These are phyloP conservation scores for Wallacemonas sp. DNA, from an alignment of 208 protist species.

Conservation along the genomic window DNA sequence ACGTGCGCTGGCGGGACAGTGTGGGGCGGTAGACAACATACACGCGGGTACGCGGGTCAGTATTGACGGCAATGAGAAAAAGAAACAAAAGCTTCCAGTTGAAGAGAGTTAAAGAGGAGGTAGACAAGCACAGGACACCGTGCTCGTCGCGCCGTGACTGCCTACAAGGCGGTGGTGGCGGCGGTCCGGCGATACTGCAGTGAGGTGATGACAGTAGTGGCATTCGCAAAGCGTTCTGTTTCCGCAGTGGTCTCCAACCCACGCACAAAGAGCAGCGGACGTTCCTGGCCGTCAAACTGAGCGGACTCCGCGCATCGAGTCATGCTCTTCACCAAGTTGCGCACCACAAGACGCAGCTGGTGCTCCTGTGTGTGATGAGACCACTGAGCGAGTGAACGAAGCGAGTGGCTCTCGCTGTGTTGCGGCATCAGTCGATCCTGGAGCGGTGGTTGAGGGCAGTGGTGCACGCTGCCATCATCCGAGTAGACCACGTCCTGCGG, in stretches of 20 bases:
- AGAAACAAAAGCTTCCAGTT: too few relatives aligned
- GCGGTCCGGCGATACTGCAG: slow-evolving; percentile 47
- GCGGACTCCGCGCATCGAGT: slow-evolving; percentile 18
- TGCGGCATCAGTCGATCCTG: slow-evolving; percentile 12
- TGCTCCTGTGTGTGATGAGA: background rate
- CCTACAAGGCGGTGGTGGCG: background rate
- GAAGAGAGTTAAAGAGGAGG: too few relatives aligned
- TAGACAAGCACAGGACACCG: too few relatives aligned
- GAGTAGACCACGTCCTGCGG: too few relatives aligned
- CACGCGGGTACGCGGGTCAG: too few relatives aligned
- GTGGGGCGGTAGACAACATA: too few relatives aligned
- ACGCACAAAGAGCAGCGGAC: slow-evolving; percentile 40
- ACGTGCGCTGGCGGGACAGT: too few relatives aligned
- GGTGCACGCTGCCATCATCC: too few relatives aligned
- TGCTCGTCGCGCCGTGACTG: background rate
- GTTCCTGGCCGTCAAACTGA: slow-evolving; percentile 42
- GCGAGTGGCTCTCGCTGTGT: background rate
- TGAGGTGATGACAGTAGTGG: slow-evolving; percentile 33
- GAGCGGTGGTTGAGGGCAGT: background rate
- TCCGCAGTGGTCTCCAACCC: slow-evolving; percentile 44
- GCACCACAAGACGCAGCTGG: background rate
- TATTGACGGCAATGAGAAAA: too few relatives aligned
- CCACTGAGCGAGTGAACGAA: background rate
- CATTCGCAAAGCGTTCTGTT: slow-evolving; percentile 33
- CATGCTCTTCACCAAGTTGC: background rate